phyloP scores from a whole-genome alignment of 257 asterid species.

The Pogostemon cablin region DNA sequence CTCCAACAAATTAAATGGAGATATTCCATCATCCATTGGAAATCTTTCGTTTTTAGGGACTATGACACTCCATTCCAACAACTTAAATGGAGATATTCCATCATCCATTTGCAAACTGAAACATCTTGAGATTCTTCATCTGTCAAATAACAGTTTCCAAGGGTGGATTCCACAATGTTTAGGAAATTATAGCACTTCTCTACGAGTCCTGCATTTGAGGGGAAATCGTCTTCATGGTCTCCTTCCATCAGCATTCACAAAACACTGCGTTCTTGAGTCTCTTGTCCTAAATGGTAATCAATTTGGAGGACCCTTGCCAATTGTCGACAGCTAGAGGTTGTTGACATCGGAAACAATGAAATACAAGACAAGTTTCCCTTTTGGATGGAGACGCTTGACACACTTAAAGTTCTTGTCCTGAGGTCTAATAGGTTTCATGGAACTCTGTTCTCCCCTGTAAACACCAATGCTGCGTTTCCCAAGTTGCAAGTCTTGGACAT shows the following conservation, averaged over 20 bases:
- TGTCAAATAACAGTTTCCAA: conserved; percentile 19
- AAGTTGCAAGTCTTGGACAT: not conserved
- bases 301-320: not conserved
- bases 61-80: too few species aligned
- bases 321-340: not conserved
- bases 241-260: not conserved
- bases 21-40: too few species aligned
- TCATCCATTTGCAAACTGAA: conserved; percentile 20
- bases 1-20: conserved; percentile 2
- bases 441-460: not conserved
- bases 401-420: not conserved
- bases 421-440: conserved; percentile 1
- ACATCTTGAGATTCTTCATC: not conserved
- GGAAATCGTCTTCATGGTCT: not conserved
- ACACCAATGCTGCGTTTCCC: not conserved
- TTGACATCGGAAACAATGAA: not conserved
- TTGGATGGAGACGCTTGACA: conserved; percentile 14
- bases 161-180: conserved; percentile 8
- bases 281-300: conserved; percentile 2
- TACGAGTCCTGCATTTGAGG: conserved; percentile 7
- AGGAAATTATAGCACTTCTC: not conserved
- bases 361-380: not conserved
- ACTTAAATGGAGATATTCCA: not conserved
- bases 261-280: not conserved
- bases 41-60: too few species aligned